Base-by-base conservation (phyloP, 768 basidiomycete species). In the Dioszegia aurantiaca region DNA sequence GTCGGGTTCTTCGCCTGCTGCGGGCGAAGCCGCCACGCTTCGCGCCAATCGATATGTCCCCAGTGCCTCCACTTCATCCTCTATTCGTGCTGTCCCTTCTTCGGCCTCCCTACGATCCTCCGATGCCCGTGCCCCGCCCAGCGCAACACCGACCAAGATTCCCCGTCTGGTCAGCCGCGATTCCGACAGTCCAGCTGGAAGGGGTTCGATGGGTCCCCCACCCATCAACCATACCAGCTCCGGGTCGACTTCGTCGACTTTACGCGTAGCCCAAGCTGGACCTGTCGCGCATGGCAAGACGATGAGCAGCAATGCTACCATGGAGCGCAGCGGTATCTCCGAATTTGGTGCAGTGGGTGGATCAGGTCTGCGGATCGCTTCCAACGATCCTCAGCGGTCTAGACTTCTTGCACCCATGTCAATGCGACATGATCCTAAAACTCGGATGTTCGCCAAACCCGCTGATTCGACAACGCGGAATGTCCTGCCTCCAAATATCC, bases 281-380 rank as follows among this genome's bases (percentile, higher is more conserved):
- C 54, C 57, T 10, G 83, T 31, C 12, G 80, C 83, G 39, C 51
- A 53, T 27, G 17, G 37, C 24, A 86, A 86, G 69, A 78, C 82
- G 2, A 60, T 64, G 56, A 46, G 59, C 43, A 56, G 39, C 31
- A 51, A 62, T 2, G 58, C 60, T 17, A 62, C 60, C 19, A 44
- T 66, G 37, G 63, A 44, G 33, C 49, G 64, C 39, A 55, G 57
- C 5, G 47, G 58, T 2, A 45, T 72, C n/a, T 59, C 59, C n/a
- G 69, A 72, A 23, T 68, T 70, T 40, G 70, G 71, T 8, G 48
- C 62, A 9, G 54, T 55, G 23, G 54, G 43, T 26, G 42, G 56
- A 16, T 36, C 54, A 2, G 46, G 33, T 0, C 57, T 44, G 9
- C 62, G 64, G 19, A 55, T 54, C 9, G 44, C 69, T 2, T 70